Percentiles rank a stretch among this genome's conserved stretches.
Evolutionary conservation across 169 alveolate genomes (phyloP).

Genomic region (Plasmodium inui): DNA sequence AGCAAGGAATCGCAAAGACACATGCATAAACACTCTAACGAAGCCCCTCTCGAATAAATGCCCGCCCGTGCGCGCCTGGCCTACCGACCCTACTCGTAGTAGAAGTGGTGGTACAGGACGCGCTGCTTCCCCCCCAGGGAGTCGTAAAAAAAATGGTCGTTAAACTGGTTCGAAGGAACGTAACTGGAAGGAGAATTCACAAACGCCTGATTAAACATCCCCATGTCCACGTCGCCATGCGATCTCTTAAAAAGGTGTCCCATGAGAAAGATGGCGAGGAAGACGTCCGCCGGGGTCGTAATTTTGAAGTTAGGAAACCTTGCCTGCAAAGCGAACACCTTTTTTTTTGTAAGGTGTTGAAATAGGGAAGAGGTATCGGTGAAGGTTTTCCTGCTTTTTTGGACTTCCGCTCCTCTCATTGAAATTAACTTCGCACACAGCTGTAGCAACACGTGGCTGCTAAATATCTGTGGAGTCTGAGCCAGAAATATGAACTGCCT

Average conservation of each 20-base stretch:
- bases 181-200: conserved; percentile 13
- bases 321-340: conserved; percentile 13
- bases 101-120: conserved; percentile 14
- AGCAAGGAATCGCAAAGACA: neutral
- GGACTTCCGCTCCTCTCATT: neutral
- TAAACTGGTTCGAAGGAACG: conserved; percentile 15
- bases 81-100: neutral
- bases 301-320: conserved; percentile 41
- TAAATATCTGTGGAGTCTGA: conserved; percentile 63
- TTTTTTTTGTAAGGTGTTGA: conserved; percentile 28
- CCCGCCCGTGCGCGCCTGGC: neutral
- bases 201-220: conserved; percentile 21
- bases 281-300: conserved; percentile 44
- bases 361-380: conserved; percentile 46
- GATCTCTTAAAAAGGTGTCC: neutral
- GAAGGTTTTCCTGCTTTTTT: neutral
- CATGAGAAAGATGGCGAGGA: conserved; percentile 25
- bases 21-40: neutral
- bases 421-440: neutral
- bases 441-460: conserved; percentile 10
- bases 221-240: neutral
- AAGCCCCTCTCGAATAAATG: neutral
- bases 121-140: conserved; percentile 27
- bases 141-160: conserved; percentile 26
- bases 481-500: conserved; percentile 26